These are phyloP conservation scores for Fusarium transvaalense DNA, from an alignment of 2,329 filamentous ascomycete genomes.

Conservation along the genomic window DNA sequence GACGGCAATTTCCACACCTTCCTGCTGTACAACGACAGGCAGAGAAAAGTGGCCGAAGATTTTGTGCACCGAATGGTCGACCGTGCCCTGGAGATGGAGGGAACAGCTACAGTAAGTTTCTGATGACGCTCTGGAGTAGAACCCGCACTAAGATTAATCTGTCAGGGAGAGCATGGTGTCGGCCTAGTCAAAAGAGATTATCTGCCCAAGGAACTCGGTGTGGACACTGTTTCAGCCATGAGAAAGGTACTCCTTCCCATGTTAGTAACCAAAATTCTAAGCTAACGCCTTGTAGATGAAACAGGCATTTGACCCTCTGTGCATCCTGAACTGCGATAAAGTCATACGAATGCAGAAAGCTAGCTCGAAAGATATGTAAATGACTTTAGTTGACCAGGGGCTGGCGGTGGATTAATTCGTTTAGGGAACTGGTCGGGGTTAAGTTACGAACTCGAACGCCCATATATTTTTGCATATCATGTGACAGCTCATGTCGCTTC, in stretches of 20 bases:
- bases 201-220: slow-evolving; percentile 66
- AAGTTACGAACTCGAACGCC: too few species aligned
- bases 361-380: too few species aligned
- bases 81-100: slow-evolving; percentile 74
- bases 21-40: background rate
- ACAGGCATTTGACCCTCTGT: slow-evolving; percentile 69
- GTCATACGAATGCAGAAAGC: slow-evolving; percentile 24
- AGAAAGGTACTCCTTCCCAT: slow-evolving; percentile 46
- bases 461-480: too few species aligned
- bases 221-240: slow-evolving; percentile 67
- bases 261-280: rapidly evolving
- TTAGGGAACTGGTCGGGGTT: too few species aligned
- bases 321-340: slow-evolving; percentile 57
- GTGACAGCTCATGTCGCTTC: too few species aligned
- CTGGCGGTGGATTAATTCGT: too few species aligned
- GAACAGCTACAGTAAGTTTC: slow-evolving; percentile 66
- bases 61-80: slow-evolving; percentile 73
- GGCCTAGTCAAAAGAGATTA: slow-evolving; percentile 70
- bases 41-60: background rate
- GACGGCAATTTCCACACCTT: slow-evolving; percentile 89
- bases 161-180: slow-evolving; percentile 70
- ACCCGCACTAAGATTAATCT: too few species aligned
- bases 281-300: slow-evolving; percentile 59
- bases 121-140: too few species aligned
- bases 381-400: too few species aligned